Percentiles rank a stretch among this genome's conserved stretches.
phyloP scores from a whole-genome alignment of 306 rosid genomes.

The Astragalus glycyphyllos region DNA sequence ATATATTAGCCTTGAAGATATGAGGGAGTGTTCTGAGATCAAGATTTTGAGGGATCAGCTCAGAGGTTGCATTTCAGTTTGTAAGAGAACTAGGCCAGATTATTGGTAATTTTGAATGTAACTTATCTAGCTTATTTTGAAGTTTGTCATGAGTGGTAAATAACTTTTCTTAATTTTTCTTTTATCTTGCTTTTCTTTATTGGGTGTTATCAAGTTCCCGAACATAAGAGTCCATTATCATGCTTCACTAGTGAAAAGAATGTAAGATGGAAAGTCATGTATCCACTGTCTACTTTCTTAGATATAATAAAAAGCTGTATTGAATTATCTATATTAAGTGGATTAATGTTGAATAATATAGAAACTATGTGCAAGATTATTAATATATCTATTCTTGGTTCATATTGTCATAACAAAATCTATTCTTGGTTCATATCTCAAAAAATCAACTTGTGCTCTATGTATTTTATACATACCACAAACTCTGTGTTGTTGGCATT shows the following conservation, averaged over 20 bases:
- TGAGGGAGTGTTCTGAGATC: constrained; percentile 83
- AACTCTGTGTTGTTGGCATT: too few species aligned
- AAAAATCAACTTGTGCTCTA: too few species aligned
- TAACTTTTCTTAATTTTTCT: constrained; percentile 4
- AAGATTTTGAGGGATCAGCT: constrained; percentile 93
- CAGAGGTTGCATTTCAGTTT: constrained; percentile 78
- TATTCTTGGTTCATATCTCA: too few species aligned
- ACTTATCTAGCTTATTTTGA: too few species aligned
- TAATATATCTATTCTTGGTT: too few species aligned
- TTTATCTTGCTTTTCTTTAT: constrained; percentile 5
- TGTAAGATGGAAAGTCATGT: constrained; percentile 11
- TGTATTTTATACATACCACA: too few species aligned
- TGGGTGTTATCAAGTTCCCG: constrained; percentile 33
- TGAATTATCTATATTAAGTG: too few species aligned
- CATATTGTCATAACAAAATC: too few species aligned
- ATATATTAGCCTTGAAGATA: constrained; percentile 87
- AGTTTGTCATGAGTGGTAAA: constrained; percentile 12
- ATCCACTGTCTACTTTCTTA: background rate
- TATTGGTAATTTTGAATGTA: too few species aligned
- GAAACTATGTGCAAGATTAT: too few species aligned
- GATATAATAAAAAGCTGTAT: too few species aligned
- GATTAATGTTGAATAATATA: too few species aligned
- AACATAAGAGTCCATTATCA: constrained; percentile 27
- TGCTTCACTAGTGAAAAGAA: constrained; percentile 13
- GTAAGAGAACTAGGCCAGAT: constrained; percentile 81